phyloP scores from a whole-genome alignment of 345 rosid genomes.

The Citrus glauca region DNA sequence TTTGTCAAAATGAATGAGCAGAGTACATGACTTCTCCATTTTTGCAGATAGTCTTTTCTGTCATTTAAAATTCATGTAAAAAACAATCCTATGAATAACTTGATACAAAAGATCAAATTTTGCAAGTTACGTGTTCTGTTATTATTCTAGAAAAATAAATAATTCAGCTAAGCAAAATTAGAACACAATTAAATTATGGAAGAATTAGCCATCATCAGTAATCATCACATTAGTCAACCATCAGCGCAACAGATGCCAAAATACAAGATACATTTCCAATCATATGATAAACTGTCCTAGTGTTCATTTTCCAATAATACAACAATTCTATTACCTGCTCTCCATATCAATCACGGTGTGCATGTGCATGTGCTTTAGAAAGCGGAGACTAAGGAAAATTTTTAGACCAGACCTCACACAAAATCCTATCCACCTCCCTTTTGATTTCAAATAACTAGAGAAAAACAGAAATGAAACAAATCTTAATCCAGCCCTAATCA shows the following conservation, averaged over 20 bases:
- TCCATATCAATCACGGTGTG: background rate
- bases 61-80: slow-evolving; percentile 2
- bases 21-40: slow-evolving; percentile 90
- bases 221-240: background rate
- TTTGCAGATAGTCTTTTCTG: slow-evolving; percentile 8
- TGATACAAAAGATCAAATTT: background rate
- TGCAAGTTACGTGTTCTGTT: background rate
- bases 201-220: background rate
- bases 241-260: background rate
- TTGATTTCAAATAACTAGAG: background rate
- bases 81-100: background rate
- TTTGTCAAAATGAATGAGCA: slow-evolving; percentile 84
- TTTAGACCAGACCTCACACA: background rate
- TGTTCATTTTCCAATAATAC: background rate
- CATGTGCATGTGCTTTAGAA: background rate
- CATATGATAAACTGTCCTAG: background rate
- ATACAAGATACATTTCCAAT: background rate
- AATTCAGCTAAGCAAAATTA: background rate
- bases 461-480: background rate
- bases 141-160: background rate
- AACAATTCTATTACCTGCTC: background rate
- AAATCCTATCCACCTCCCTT: background rate
- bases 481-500: background rate
- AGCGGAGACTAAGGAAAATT: background rate
- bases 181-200: background rate